Evolutionary conservation across 1,284 basidiomycete genomes (phyloP), one percentile per base, ranked within the genome.

Genomic region (Afroboletus lepidellus): DNA sequence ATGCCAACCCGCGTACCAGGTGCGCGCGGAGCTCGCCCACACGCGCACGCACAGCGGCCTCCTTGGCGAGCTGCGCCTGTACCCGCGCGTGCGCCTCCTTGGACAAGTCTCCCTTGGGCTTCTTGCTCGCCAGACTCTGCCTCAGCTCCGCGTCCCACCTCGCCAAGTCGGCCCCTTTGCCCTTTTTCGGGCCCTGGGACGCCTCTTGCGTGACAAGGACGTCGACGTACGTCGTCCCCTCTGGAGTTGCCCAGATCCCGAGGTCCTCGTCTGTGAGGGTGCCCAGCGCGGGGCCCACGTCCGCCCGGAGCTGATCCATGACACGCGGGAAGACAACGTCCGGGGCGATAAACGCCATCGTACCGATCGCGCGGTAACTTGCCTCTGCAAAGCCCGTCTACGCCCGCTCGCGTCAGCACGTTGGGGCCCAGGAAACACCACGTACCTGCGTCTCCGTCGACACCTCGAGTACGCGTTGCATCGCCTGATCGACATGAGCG

Each of bases 71-170:
- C 65, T 97, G 94, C 2, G 83, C 83, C 43, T 87, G 79, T 7
- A 97, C 81, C 4, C 91, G 77, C 0, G 83, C 85, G 58, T 89
- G 84, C 53, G 96, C 92, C 57, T 89, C 85, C 66, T 94, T 97
- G 2, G 89, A 91, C 3, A 97, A 71, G n/a, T 44, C 43, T 0
- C 38, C n/a, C 36, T 51, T 67, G 46, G 27, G 23, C 63, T 84
- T 90, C 73, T 95, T 95, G 56, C 74, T 82, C 8, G 90, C 88
- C 0, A 97, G 75, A 0, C 87, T 84, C 60, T 89, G 87, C 11
- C 94, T 83, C n/a, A 96, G 75, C 57, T 98, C 93, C 27, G 86
- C 87, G 59, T 98, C 95, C 94, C 94, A 98, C 62, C 91, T 87
- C 13, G 90, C 86, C 24, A 94, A 87, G 41, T 91, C 92, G 13